These are phyloP conservation scores for Xylaria sp. DNA, from an alignment of 2,329 filamentous ascomycete genomes.

Conservation along the genomic window DNA sequence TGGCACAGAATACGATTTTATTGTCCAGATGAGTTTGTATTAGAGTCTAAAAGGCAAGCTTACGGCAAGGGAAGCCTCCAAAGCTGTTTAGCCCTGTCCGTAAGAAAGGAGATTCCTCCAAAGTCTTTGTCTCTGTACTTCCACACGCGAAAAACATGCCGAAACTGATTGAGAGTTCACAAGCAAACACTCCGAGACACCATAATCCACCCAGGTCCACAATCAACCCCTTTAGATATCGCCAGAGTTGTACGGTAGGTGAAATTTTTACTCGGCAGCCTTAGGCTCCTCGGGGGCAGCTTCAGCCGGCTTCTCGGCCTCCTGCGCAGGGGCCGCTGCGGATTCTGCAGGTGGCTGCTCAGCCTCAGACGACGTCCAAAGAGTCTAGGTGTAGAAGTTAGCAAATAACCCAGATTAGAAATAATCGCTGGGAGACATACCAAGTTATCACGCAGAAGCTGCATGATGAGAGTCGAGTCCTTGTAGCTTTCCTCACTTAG, in stretches of 20 bases:
- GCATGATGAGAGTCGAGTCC: slow-evolving; percentile 98
- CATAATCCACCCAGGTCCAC: slow-evolving; percentile 62
- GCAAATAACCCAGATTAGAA: background rate
- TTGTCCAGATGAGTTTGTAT: slow-evolving; percentile 68
- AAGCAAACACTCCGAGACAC: slow-evolving; percentile 73
- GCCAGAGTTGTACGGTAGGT: slow-evolving; percentile 54
- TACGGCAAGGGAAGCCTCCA: slow-evolving; percentile 58
- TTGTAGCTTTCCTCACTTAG: slow-evolving; percentile 99
- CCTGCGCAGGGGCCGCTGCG: slow-evolving; percentile 64
- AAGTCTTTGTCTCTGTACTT: slow-evolving; percentile 56
- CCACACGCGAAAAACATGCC: slow-evolving; percentile 63
- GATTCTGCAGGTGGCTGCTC: slow-evolving; percentile 77
- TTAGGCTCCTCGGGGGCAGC: slow-evolving; percentile 74
- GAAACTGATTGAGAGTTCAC: slow-evolving; percentile 61
- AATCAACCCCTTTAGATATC: slow-evolving; percentile 58
- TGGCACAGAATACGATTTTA: slow-evolving; percentile 58
- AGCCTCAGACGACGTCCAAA: slow-evolving; percentile 99
- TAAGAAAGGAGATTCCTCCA: slow-evolving; percentile 50
- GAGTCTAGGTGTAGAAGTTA: slow-evolving; percentile 70
- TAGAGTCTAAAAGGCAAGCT: slow-evolving; percentile 67
- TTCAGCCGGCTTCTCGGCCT: slow-evolving; percentile 67
- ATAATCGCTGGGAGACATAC: slow-evolving; percentile 61
- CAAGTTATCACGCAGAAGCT: slow-evolving; percentile 96
- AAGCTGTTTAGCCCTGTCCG: slow-evolving; percentile 56
- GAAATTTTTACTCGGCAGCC: slow-evolving; percentile 67